A percentile compares a stretch with the other conserved stretches of the same genome.
These are phyloP conservation scores for Tardiomyces digboiensis DNA, from an alignment of 1,139 yeast species.

Conservation along the genomic window DNA sequence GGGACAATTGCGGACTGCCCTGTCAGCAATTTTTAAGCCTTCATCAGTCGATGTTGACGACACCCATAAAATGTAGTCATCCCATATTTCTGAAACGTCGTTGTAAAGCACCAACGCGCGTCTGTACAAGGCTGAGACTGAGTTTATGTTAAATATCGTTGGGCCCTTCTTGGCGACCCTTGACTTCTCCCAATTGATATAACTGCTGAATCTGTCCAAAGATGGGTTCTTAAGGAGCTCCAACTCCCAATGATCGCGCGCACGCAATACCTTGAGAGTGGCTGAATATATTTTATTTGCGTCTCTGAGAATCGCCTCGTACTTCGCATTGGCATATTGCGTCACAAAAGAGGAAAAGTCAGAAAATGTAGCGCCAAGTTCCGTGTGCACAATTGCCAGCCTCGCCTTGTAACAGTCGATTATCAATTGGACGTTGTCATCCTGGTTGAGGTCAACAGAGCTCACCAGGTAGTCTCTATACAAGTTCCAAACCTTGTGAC, in stretches of 20 bases:
- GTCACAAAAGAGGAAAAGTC: slow-evolving; percentile 32
- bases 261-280: slow-evolving; percentile 24
- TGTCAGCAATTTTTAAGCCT: slow-evolving; percentile 7
- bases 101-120: background rate
- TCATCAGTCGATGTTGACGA: slow-evolving; percentile 5
- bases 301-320: slow-evolving; percentile 24
- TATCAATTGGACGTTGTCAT: slow-evolving; percentile 7
- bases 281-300: slow-evolving; percentile 27
- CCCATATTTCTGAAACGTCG: background rate
- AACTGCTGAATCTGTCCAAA: slow-evolving; percentile 23
- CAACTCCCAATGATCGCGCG: slow-evolving; percentile 11
- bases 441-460: background rate
- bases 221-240: background rate
- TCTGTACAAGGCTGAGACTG: background rate
- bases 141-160: background rate
- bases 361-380: slow-evolving; percentile 30
- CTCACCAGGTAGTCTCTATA: background rate
- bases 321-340: slow-evolving; percentile 18
- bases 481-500: slow-evolving; percentile 2
- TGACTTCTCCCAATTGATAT: slow-evolving; percentile 15
- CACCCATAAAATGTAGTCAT: background rate
- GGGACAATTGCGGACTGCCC: slow-evolving; percentile 1
- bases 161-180: background rate
- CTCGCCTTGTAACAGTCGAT: slow-evolving; percentile 24
- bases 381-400: slow-evolving; percentile 30